A percentile compares a stretch with the other conserved stretches of the same genome.
These are phyloP conservation scores for Leccinum variicolor DNA, from an alignment of 768 basidiomycete genomes.

Conservation along the genomic window DNA sequence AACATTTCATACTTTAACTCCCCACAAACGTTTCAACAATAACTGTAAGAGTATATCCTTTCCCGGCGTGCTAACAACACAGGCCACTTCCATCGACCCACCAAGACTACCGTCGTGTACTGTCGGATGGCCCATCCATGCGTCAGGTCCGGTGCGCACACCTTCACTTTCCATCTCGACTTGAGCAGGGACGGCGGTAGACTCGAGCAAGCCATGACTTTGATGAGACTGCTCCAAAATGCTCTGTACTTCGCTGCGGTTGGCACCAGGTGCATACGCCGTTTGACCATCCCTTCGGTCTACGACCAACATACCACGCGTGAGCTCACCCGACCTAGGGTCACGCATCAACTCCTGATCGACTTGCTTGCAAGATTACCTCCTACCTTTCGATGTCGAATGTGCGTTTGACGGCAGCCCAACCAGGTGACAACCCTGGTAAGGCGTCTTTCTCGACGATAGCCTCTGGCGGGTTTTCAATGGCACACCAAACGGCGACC, in stretches of 20 bases:
- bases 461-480: slow-evolving; percentile 58
- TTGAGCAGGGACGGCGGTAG: slow-evolving; percentile 50
- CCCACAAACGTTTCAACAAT: slow-evolving; percentile 59
- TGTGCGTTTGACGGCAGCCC: slow-evolving; percentile 48
- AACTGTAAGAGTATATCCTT: slow-evolving; percentile 44
- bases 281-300: slow-evolving; percentile 67
- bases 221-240: slow-evolving; percentile 39
- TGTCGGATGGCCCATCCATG: slow-evolving; percentile 19
- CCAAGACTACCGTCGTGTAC: slow-evolving; percentile 18
- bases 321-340: slow-evolving; percentile 67
- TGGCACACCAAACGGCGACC: slow-evolving; percentile 84
- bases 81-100: slow-evolving; percentile 39
- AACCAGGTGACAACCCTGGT: slow-evolving; percentile 43
- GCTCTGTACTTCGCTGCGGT: slow-evolving; percentile 60
- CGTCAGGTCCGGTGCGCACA: slow-evolving; percentile 11
- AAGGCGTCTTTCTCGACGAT: slow-evolving; percentile 22
- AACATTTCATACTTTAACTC: background rate
- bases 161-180: slow-evolving; percentile 43
- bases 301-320: slow-evolving; percentile 84
- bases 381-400: slow-evolving; percentile 71
- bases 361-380: background rate
- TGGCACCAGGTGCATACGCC: slow-evolving; percentile 64
- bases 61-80: slow-evolving; percentile 65
- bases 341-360: background rate
- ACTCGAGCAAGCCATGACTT: slow-evolving; percentile 41